Conservation (phyloP, 371 early-diverging fungal genomes). For the Mortierella sp. region DNA sequence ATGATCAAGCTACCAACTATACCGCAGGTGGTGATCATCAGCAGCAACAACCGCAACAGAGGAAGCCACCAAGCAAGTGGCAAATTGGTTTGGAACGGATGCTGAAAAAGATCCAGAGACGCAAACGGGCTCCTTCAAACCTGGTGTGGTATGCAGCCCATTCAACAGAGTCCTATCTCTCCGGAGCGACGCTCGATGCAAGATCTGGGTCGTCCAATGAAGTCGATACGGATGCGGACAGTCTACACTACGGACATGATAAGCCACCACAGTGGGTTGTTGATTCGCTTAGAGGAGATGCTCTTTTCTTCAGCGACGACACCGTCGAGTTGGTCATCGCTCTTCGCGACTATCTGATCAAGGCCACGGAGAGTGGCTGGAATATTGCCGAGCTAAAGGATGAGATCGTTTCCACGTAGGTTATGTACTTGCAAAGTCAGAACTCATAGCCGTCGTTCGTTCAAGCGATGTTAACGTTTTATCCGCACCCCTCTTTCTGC, state of each 20-base stretch:
- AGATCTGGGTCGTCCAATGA: conserved; percentile 10
- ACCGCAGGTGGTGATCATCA: neutral
- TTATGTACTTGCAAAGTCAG: too few relatives aligned
- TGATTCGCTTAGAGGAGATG: conserved; percentile 14
- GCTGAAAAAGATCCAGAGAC: conserved; percentile 43
- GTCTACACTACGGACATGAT: conserved; percentile 21
- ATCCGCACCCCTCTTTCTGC: neutral
- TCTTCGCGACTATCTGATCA: conserved; percentile 43
- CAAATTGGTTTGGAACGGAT: conserved; percentile 44
- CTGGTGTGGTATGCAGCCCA: conserved; percentile 40
- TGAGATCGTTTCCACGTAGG: conserved; percentile 37
- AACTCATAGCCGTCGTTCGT: too few relatives aligned
- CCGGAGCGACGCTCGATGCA: conserved; percentile 15
- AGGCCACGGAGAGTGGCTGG: conserved; percentile 41
- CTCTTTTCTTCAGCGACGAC: conserved; percentile 46
- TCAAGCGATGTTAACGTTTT: too few relatives aligned
- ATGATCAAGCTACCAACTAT: neutral
- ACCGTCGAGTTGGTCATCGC: conserved; percentile 36
- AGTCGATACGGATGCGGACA: conserved; percentile 19
- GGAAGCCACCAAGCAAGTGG: conserved; percentile 36
- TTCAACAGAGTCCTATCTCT: conserved; percentile 34
- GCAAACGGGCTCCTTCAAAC: conserved; percentile 46
- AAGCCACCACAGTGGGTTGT: conserved; percentile 34
- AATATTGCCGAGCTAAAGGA: conserved; percentile 43
- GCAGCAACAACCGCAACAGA: neutral